phyloP scores from a whole-genome alignment of 139 green algal genomes.

The Asterochloris erici region DNA sequence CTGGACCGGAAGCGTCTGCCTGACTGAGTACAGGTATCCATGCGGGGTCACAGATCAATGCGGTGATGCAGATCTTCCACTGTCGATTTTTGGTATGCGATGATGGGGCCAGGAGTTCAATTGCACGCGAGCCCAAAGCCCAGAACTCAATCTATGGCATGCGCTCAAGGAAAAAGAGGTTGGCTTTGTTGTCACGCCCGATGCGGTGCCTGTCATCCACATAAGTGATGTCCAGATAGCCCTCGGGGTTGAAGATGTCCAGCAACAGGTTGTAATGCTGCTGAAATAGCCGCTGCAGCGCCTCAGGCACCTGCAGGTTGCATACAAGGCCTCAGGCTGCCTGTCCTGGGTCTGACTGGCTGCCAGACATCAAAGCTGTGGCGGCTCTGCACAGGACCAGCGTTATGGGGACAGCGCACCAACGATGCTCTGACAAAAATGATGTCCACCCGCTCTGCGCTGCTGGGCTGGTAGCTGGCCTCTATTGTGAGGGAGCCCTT shows the following conservation, averaged over 20 bases:
- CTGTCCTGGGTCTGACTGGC: no score
- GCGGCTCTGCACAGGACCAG: no score
- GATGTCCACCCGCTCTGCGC: slow-evolving; percentile 53
- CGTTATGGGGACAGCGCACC: slow-evolving; percentile 4
- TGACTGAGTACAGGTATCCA: no score
- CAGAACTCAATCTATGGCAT: no score
- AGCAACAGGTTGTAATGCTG: slow-evolving; percentile 80
- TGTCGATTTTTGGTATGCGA: no score
- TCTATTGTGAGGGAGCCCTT: slow-evolving; percentile 58
- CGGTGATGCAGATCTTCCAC: no score
- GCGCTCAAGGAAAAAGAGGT: slow-evolving; percentile 59
- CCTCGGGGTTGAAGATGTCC: slow-evolving; percentile 85
- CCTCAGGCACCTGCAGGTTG: slow-evolving; percentile 38
- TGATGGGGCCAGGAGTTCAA: no score
- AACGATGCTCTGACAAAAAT: slow-evolving; percentile 54
- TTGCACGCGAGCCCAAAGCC: no score
- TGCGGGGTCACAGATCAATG: no score
- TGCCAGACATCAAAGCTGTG: no score
- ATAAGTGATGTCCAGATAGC: slow-evolving; percentile 85
- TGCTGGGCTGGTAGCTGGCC: slow-evolving; percentile 40
- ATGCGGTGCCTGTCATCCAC: slow-evolving; percentile 59
- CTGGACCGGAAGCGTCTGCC: no score
- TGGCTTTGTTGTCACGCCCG: slow-evolving; percentile 73
- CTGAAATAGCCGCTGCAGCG: slow-evolving; percentile 70
- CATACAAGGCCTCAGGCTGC: background rate